Evolutionary conservation across 2,329 filamentous ascomycete genomes (phyloP), one percentile per base, ranked within the genome.

Genomic region (Aspergillus persii): DNA sequence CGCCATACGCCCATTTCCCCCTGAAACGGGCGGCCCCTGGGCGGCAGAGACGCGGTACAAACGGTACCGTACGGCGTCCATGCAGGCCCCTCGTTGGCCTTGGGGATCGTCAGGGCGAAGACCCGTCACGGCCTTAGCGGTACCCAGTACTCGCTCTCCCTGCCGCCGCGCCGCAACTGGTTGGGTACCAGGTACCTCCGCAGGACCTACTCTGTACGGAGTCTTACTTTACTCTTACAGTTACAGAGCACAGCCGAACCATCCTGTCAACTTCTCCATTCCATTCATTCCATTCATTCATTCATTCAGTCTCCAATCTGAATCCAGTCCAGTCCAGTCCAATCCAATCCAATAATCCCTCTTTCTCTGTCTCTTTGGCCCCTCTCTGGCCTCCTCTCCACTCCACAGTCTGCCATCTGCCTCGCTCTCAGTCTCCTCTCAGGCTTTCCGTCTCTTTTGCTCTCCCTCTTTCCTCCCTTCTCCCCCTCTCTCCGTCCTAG

Each of bases 71-170:
- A 50, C 58, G 46, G 59, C 39, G 61, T 60, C 57, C 57, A 47
- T 56, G 53, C 53, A 56, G 47, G 23, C 61, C 63, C 59, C 61
- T 63, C 63, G 61, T 63, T 63, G 58, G 52, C 59, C 57, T 58
- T 36, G 59, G 57, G 48, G 63, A 67, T 65, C 63, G 58, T 64
- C 63, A 65, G 60, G 60, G 60, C 60, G 63, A 5, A 47, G 23
- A 3, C 44, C 26, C 18, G 44, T 47, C 44, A 47, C 18, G 18
- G 18, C 18, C 18, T 23, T 23, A 23, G 18, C 26, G 44, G 44
- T 47, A 47, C 44, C 44, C 18, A 23, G 18, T 23, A 23, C 18
- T 47, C 8, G 26, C 44, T 23, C 44, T 47, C 44, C 44, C 44
- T 47, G 12, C 44, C 44, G 18, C 3, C 18, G 8, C 26, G 18